Base-by-base conservation (phyloP, 345 rosid genomes). In the Barbarea vulgaris region DNA sequence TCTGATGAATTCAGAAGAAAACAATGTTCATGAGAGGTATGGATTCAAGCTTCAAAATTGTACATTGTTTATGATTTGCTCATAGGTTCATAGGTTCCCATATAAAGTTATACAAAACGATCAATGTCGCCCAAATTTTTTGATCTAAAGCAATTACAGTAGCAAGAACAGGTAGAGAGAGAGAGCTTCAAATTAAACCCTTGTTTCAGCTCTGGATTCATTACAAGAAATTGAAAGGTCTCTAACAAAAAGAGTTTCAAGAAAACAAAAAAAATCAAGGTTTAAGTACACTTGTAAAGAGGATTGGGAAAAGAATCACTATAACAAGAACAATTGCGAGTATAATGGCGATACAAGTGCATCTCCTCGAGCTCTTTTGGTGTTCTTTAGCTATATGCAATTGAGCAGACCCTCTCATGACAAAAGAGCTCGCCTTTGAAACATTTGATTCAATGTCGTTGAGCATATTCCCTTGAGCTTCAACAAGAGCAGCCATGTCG, bases 401-500 rank as follows among this genome's bases (percentile, higher is more conserved):
- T 27, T 84, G 77, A 50, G 81, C 89, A 1, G 89, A 69, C 51
- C 91, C 90, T 62, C 85, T 80, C 66, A 85, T 70, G 17, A 88
- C 93, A 3, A 88, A 86, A 6, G 93, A 91, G 57, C 83, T 87
- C 0, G 96, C 96, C 52, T 84, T 87, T 0, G 86, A 85, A 18
- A 91, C 91, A 10, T 87, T 91, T 66, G 90, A 87, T 80, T 89
- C 96, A 1, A 87, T 91, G 79, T 91, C 91, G 9, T 91, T 88
- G 39, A 91, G 86, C 74, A 89, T 90, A 44, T 81, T 87, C 4
- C 97, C 95, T 73, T 87, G 97, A 71, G 95, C 82, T 69, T 91
- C 93, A 24, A 89, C 93, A 39, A 91, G 77, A 53, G 87, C 96
- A 52, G 92, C 94, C 97, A 91, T 91, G 81, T 91, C 97, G 31